Base-by-base conservation (phyloP, 805 yeast species). In the Metschnikowia anglica region DNA sequence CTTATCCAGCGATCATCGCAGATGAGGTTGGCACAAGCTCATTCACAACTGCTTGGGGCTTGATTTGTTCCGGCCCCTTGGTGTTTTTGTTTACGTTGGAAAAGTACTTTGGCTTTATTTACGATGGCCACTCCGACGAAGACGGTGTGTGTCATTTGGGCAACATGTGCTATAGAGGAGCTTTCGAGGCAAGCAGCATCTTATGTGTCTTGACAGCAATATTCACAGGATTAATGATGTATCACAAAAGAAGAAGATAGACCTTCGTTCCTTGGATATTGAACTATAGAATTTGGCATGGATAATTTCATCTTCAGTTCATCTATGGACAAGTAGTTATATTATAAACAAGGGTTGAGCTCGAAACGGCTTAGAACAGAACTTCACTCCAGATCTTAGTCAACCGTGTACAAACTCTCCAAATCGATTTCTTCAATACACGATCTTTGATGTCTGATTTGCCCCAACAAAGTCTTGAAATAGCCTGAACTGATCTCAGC, bases 31-130 rank as follows among this genome's bases (percentile, higher is more conserved):
- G 90, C 2, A 74, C 86, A 0, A 70, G 64, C 5, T 74, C 80
- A 0, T 85, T 83, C 58, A 80, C 88, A 17, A 83, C 90, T 0
- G 72, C 83, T 1, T 85, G 93, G 91, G 88, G 91, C 0, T 63
- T 85, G 30, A 62, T 80, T 12, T 82, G 89, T 18, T 80, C 88
- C 0, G 90, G 90, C 6, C 88, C 88, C 1, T 62, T 83, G 16
- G 34, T 78, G 3, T 65, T 77, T 0, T 73, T 85, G 30, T 78
- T 76, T 52, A 38, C 69, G 2, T 68, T 84, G 47, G 79, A 81
- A 37, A 73, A 72, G 43, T 65, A 72, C 37, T 75, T 85, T 51
- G 88, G 88, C 1, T 43, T 52, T 8, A 73, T 77, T 24, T 72
- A 85, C 49, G 81, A 79, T 49, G 61, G 60, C 4, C 69, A 72